Evolutionary conservation across 495 filamentous ascomycete genomes (phyloP).

Genomic region (Podospora pseudoanserina): DNA sequence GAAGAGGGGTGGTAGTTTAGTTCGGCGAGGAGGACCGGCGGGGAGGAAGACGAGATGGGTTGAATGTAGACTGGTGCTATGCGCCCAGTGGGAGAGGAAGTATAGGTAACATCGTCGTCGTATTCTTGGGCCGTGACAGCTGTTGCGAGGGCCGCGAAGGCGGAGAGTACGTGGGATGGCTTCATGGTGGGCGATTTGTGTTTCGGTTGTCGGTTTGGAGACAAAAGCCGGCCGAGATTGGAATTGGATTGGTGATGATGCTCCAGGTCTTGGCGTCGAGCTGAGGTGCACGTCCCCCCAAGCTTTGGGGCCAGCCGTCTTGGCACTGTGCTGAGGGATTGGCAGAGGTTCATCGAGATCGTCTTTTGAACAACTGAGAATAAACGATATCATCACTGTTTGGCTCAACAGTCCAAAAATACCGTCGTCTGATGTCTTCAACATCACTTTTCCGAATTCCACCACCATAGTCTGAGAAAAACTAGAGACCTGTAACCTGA

Average conservation of each 20-base stretch:
- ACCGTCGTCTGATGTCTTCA: no score
- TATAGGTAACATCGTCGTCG: conserved; percentile 8
- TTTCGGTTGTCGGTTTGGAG: neutral
- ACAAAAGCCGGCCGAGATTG: neutral
- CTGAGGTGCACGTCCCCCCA: neutral
- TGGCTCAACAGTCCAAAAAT: no score
- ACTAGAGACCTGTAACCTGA: neutral
- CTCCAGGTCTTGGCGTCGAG: neutral
- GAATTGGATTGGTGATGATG: neutral
- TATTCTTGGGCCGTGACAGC: conserved; percentile 15
- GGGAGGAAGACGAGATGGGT: conserved; percentile 33
- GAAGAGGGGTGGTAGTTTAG: conserved; percentile 36
- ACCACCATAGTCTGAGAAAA: neutral
- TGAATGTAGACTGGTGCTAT: conserved; percentile 46
- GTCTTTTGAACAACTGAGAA: neutral
- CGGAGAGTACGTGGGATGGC: conserved; percentile 15
- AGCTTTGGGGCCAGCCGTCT: neutral
- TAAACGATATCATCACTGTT: neutral
- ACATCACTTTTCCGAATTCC: no score
- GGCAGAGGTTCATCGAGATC: neutral
- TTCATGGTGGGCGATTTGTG: conserved; percentile 18
- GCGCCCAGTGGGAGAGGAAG: neutral
- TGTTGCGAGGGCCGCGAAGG: conserved; percentile 31
- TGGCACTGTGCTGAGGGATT: neutral
- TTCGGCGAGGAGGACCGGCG: conserved; percentile 45